Conservation (phyloP, 1,284 basidiomycete species). For the Filobasidium uniguttulatum region DNA sequence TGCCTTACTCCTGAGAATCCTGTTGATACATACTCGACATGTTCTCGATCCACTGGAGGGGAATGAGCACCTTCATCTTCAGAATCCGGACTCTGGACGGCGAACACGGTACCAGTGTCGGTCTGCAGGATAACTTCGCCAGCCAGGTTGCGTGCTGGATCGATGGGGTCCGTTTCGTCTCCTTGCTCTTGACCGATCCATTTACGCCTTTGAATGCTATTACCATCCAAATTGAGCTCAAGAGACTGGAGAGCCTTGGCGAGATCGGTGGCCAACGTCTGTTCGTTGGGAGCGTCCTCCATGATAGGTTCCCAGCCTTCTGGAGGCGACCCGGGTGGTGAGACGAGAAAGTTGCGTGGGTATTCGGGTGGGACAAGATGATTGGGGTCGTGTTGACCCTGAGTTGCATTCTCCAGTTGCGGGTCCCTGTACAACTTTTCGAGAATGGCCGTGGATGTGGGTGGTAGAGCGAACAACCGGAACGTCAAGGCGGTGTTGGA, state of each 20-base stretch:
- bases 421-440: neutral
- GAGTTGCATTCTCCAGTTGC: neutral
- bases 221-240: constrained; percentile 31
- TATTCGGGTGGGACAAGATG: constrained; percentile 60
- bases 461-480: neutral
- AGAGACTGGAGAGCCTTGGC: constrained; percentile 50
- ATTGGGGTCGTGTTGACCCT: constrained; percentile 17
- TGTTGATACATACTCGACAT: neutral
- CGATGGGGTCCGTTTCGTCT: neutral
- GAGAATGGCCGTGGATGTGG: neutral
- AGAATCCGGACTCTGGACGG: constrained; percentile 13
- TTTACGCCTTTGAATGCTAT: constrained; percentile 7
- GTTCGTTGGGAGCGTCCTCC: constrained; percentile 81
- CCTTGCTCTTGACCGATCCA: neutral
- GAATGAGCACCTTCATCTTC: neutral
- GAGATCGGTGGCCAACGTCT: constrained; percentile 79
- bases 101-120: constrained; percentile 17
- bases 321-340: constrained; percentile 93
- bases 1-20: no score
- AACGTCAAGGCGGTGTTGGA: neutral
- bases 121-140: constrained; percentile 15
- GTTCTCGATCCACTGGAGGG: neutral
- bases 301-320: constrained; percentile 87
- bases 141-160: neutral
- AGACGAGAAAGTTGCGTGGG: constrained; percentile 93